A percentile compares a stretch with the other conserved stretches of the same genome.
phyloP scores from a whole-genome alignment of 192 early-diverging fungal species.

The Coemansia sp. region DNA sequence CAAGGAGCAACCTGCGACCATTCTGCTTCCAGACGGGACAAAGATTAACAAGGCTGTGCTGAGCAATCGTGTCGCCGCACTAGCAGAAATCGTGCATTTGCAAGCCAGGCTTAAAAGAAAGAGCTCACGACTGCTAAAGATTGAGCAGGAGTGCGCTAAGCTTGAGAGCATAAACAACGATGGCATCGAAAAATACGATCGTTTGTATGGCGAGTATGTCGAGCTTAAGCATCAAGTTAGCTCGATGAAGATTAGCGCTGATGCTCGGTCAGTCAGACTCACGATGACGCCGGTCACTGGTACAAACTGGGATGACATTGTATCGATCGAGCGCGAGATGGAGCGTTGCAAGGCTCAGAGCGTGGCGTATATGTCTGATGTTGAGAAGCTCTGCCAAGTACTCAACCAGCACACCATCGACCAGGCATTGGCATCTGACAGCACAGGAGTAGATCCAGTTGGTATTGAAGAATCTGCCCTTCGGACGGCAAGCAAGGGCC shows the following conservation, averaged over 20 bases:
- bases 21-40: neutral
- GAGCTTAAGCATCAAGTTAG: conserved; percentile 27
- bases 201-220: conserved; percentile 22
- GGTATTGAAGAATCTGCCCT: neutral
- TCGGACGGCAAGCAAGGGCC: too few species aligned
- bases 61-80: conserved; percentile 11
- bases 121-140: conserved; percentile 10
- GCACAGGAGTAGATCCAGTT: neutral
- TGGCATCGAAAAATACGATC: conserved; percentile 25
- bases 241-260: conserved; percentile 18
- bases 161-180: conserved; percentile 33
- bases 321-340: conserved; percentile 35
- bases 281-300: conserved; percentile 27
- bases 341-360: conserved; percentile 24
- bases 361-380: conserved; percentile 27
- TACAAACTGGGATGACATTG: conserved; percentile 49
- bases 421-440: conserved; percentile 13
- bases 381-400: conserved; percentile 28
- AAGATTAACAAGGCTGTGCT: conserved; percentile 13
- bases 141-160: conserved; percentile 15
- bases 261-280: conserved; percentile 15
- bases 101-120: conserved; percentile 12
- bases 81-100: conserved; percentile 24
- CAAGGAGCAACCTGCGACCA: neutral
- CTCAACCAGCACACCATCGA: conserved; percentile 39